Base-by-base conservation (phyloP, 139 green algal genomes). In the Zygnema circumcarinatum region DNA sequence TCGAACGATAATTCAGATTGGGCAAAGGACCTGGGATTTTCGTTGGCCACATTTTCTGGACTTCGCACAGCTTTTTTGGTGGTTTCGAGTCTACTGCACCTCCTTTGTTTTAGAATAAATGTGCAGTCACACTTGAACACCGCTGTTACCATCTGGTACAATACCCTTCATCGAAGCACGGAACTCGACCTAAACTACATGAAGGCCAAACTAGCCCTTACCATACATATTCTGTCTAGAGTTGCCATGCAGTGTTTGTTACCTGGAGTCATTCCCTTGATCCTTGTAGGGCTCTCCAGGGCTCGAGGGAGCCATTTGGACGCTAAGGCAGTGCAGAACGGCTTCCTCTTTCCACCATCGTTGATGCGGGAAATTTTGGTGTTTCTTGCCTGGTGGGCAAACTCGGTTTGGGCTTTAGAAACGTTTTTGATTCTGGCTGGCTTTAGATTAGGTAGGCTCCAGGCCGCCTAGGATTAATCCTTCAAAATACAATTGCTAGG, bases 91-190 rank as follows among this genome's bases (percentile, higher is more conserved):
- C 16, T 78, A 16, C 16, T 78, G 69, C 16, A 78, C 11, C 3
- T 78, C 69, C 35, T 41, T 11, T n/a, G 7, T 3, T 52, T 78
- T 39, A 39, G 69, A 41, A 41, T 41, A 3, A 78, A 78, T 41
- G 69, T 78, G 7, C 69, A 78, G 69, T 39, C 69, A 25, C 36
- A 78, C 16, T 41, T 78, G 69, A 78, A 78, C 16, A 78, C 69
- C 11, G 69, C 69, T 22, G 11, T 78, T 11, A 3, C 16, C 35
- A 39, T 20, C 16, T 78, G 69, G 69, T 78, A 78, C 69, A 41
- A 78, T 22, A 39, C 3, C 69, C 69, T 78, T 11, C 69, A 78
- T 41, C 7, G 69, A 41, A 39, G 35, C 11, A 39, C 11, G 16
- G 69, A 78, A 41, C 3, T 16, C 35, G 35, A 78, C 16, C 7